Percentiles rank a stretch among this genome's conserved stretches.
Conservation (phyloP, 164 flowering plant genomes). For the Chimonanthus salicifolius region DNA sequence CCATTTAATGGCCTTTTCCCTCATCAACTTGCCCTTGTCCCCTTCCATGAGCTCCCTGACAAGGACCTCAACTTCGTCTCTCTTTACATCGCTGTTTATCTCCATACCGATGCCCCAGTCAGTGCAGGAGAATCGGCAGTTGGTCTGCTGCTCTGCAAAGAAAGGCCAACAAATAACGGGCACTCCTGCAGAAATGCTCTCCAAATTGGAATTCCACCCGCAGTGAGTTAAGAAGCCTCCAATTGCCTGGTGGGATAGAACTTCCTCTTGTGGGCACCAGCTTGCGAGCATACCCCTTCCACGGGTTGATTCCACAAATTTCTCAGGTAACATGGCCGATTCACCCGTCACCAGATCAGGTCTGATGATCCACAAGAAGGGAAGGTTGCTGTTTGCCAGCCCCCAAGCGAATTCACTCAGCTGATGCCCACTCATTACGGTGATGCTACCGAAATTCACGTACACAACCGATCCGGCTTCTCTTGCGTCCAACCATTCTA, state of each 20-base stretch:
- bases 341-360: conserved; percentile 37
- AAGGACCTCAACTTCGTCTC: conserved; percentile 2
- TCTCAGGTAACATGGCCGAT: conserved; percentile 22
- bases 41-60: conserved; percentile 9
- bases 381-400: conserved; percentile 29
- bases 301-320: conserved; percentile 22
- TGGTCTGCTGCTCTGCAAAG: conserved; percentile 3
- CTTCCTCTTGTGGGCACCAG: conserved; percentile 42
- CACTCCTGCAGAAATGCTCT: conserved; percentile 6
- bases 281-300: conserved; percentile 24
- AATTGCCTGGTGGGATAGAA: conserved; percentile 11
- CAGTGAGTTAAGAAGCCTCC: conserved; percentile 8
- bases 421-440: conserved; percentile 30
- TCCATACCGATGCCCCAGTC: conserved; percentile 4
- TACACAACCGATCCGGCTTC: conserved; percentile 33
- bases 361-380: conserved; percentile 43
- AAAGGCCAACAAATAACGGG: conserved; percentile 10
- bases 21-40: conserved; percentile 9
- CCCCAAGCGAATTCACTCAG: conserved; percentile 50
- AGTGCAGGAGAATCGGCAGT: conserved; percentile 2
- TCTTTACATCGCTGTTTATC: conserved; percentile 5
- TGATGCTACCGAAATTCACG: conserved; percentile 47
- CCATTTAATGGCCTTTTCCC: conserved; percentile 8
- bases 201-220: conserved; percentile 9
- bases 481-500: conserved; percentile 35